Percentiles rank a stretch among this genome's conserved stretches.
Conservation (phyloP, 2,329 filamentous ascomycete genomes). For the Fusarium haematococcum region DNA sequence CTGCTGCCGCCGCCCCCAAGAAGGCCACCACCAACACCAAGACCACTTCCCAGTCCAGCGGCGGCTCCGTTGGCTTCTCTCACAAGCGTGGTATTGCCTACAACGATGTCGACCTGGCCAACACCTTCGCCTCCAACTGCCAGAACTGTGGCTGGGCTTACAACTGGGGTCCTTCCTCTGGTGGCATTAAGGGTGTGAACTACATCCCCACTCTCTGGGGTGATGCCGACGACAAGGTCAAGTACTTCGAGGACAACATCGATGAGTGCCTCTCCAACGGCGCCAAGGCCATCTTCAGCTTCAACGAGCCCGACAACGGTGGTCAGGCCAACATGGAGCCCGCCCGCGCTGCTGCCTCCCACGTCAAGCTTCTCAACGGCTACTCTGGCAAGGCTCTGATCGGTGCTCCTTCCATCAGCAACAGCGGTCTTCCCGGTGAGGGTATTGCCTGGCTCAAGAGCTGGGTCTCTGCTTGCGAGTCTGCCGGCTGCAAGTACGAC, state of each 20-base stretch:
- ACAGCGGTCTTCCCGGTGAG: conserved; percentile 62
- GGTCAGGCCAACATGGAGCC: conserved; percentile 70
- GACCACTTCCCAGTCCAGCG: conserved; percentile 11
- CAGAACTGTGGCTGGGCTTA: conserved; percentile 69
- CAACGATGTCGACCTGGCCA: conserved; percentile 68
- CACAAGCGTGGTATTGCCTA: conserved; percentile 76
- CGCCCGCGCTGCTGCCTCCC: conserved; percentile 62
- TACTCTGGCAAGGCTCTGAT: conserved; percentile 66
- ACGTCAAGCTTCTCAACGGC: conserved; percentile 67
- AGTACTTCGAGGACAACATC: conserved; percentile 63
- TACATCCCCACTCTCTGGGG: conserved; percentile 77
- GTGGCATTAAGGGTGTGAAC: conserved; percentile 59
- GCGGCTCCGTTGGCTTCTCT: conserved; percentile 39
- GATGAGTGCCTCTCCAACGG: conserved; percentile 65
- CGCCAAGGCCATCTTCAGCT: conserved; percentile 69
- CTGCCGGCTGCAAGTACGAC: conserved; percentile 64
- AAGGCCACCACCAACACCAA: not conserved
- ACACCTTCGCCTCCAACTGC: conserved; percentile 58
- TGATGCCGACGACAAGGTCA: conserved; percentile 58
- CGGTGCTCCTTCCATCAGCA: conserved; percentile 71
- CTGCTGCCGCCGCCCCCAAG: conserved; percentile 5
- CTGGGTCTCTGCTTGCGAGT: conserved; percentile 65
- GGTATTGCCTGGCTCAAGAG: conserved; percentile 68
- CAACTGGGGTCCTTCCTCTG: conserved; percentile 71
- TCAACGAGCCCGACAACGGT: conserved; percentile 77